phyloP scores from a whole-genome alignment of 2,329 filamentous ascomycete species.

The Eurotiales sp. region DNA sequence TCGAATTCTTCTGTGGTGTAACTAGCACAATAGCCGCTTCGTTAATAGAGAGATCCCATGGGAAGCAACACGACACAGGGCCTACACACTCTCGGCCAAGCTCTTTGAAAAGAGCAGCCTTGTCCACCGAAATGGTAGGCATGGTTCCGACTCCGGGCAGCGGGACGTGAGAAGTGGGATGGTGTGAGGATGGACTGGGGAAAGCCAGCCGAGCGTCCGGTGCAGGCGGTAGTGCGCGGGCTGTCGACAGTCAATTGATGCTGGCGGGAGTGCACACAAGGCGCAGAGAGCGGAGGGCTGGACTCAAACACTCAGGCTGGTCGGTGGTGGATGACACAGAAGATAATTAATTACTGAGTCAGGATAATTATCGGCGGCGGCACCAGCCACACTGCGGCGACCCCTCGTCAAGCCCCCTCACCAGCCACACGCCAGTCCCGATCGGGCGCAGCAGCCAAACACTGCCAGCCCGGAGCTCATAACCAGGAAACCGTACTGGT shows the following conservation, averaged over 20 bases:
- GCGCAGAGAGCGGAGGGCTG: not conserved
- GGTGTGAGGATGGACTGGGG: not conserved
- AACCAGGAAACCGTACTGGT: conserved; percentile 10
- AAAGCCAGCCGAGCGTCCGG: not conserved
- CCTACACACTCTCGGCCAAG: conserved; percentile 74
- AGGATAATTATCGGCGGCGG: not conserved
- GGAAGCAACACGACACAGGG: not conserved
- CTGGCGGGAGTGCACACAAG: not conserved
- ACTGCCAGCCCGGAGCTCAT: conserved; percentile 10
- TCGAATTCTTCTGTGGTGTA: conserved; percentile 95
- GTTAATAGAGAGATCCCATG: conserved; percentile 11
- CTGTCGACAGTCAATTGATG: too few relatives aligned
- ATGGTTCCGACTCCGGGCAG: conserved; percentile 54
- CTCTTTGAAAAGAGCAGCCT: conserved; percentile 90
- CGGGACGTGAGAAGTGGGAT: conserved; percentile 14
- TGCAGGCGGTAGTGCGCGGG: not conserved
- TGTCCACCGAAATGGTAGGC: conserved; percentile 97
- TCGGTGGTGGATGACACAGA: conserved; percentile 9
- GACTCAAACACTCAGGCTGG: too few relatives aligned
- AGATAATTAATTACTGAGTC: not conserved
- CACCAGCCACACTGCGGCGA: conserved; percentile 12
- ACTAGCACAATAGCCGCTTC: conserved; percentile 39
- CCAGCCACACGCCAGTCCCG: conserved; percentile 28
- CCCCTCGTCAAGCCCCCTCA: conserved; percentile 11
- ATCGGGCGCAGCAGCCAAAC: not conserved